phyloP scores from a whole-genome alignment of 2,329 filamentous ascomycete genomes.

The Bipolaris oryzae region DNA sequence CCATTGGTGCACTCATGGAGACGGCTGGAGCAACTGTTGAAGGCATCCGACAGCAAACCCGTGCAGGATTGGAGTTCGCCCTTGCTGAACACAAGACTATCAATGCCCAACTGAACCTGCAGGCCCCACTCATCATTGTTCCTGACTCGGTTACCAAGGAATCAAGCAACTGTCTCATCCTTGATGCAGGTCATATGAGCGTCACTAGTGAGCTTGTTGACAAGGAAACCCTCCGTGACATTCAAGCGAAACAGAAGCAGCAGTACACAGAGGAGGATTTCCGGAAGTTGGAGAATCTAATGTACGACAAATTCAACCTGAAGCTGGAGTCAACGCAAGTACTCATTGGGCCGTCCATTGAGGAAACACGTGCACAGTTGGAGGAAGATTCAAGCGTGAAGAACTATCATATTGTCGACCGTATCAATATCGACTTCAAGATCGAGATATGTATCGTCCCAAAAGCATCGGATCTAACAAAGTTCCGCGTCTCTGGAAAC shows the following conservation, averaged over 20 bases:
- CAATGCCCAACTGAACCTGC: constrained; percentile 92
- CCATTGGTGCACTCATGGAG: constrained; percentile 93
- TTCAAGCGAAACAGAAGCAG: constrained; percentile 88
- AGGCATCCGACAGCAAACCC: constrained; percentile 90
- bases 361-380: constrained; percentile 84
- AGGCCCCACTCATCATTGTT: constrained; percentile 94
- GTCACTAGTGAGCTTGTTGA: constrained; percentile 94
- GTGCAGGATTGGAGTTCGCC: constrained; percentile 94
- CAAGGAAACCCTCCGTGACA: constrained; percentile 83
- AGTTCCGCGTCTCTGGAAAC: constrained; percentile 88
- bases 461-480: constrained; percentile 90
- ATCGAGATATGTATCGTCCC: constrained; percentile 98
- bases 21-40: constrained; percentile 94
- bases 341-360: constrained; percentile 90
- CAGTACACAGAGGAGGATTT: constrained; percentile 89
- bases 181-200: constrained; percentile 95
- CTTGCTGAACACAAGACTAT: constrained; percentile 98
- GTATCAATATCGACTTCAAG: constrained; percentile 96
- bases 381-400: constrained; percentile 69
- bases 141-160: constrained; percentile 87
- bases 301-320: constrained; percentile 97
- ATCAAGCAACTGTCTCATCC: constrained; percentile 84
- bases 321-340: constrained; percentile 95
- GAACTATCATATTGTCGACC: constrained; percentile 87
- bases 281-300: constrained; percentile 82